Conservation (phyloP, 2,329 filamentous ascomycete species). For the Tolypocladium amazonense region DNA sequence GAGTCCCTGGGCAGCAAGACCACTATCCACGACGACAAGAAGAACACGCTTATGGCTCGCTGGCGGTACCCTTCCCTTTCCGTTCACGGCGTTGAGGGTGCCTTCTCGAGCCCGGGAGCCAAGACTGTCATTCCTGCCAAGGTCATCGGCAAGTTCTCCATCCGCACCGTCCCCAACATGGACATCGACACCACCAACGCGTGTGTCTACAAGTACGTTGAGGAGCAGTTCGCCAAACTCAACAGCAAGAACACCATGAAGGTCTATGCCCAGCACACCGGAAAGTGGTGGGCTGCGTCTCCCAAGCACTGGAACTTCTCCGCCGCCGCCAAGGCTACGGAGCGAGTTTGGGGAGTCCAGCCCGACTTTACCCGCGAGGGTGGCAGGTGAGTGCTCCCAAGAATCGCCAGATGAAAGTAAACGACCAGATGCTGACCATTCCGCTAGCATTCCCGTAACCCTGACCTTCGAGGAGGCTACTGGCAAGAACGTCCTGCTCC, state of each 20-base stretch:
- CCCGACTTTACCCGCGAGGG: constrained; percentile 95
- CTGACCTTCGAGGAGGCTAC: constrained; percentile 96
- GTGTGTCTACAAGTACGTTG: constrained; percentile 72
- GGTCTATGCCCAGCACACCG: constrained; percentile 73
- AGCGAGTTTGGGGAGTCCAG: constrained; percentile 86
- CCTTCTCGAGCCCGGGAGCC: constrained; percentile 83
- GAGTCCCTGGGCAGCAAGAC: constrained; percentile 86
- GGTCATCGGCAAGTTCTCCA: constrained; percentile 96
- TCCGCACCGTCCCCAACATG: constrained; percentile 96
- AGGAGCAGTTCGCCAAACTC: constrained; percentile 76
- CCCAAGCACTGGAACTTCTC: constrained; percentile 99
- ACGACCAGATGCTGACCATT: neutral
- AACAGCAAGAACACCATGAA: constrained; percentile 86
- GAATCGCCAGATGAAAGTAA: neutral
- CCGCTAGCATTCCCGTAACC: constrained; percentile 78
- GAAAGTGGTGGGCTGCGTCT: constrained; percentile 98
- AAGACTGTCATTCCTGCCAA: constrained; percentile 99
- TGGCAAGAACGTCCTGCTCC: constrained; percentile 89
- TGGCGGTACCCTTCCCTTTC: constrained; percentile 94
- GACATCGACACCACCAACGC: constrained; percentile 82
- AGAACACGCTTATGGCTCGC: constrained; percentile 84
- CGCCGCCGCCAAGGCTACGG: constrained; percentile 88
- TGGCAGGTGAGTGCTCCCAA: constrained; percentile 52
- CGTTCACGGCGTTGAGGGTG: constrained; percentile 89
- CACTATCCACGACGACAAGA: constrained; percentile 79